Percentiles rank a stretch among this genome's conserved stretches.
These are phyloP conservation scores for Kluyveromyces dobzhanskii DNA, from an alignment of 805 yeast genomes.

Conservation along the genomic window DNA sequence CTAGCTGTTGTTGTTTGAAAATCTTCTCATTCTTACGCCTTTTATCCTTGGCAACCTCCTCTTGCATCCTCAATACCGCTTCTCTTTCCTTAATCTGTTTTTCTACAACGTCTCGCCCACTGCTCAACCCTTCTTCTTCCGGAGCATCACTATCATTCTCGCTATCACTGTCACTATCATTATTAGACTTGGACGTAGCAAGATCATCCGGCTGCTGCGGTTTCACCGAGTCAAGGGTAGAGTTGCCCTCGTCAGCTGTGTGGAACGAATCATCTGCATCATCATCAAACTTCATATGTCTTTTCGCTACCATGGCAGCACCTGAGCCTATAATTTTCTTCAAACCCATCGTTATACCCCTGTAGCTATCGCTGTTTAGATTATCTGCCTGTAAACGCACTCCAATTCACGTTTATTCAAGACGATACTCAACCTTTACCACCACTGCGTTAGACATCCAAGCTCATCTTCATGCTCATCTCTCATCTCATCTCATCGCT, in stretches of 20 bases:
- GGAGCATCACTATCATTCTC: conserved; percentile 40
- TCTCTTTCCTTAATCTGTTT: conserved; percentile 20
- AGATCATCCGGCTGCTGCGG: neutral
- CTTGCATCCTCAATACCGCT: conserved; percentile 19
- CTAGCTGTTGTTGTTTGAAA: conserved; percentile 3
- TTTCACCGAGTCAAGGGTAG: conserved; percentile 1
- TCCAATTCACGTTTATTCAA: too few relatives aligned
- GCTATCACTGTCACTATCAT: conserved; percentile 21
- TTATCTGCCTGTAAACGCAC: too few relatives aligned
- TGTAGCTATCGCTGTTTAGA: too few relatives aligned
- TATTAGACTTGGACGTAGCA: conserved; percentile 7
- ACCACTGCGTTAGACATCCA: too few relatives aligned
- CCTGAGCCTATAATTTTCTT: neutral
- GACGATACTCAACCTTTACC: too few relatives aligned
- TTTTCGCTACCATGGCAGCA: conserved; percentile 8
- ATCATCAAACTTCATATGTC: conserved; percentile 21
- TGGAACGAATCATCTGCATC: conserved; percentile 11
- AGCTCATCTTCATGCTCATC: too few relatives aligned
- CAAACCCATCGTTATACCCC: neutral
- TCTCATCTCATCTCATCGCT: too few relatives aligned
- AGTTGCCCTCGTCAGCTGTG: conserved; percentile 14
- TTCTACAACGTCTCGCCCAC: conserved; percentile 21
- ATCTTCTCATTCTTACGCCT: conserved; percentile 14
- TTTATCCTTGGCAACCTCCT: conserved; percentile 24
- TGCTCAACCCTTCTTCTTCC: conserved; percentile 36